Conservation (phyloP, 257 asterid genomes). For the Ballota nigra region DNA sequence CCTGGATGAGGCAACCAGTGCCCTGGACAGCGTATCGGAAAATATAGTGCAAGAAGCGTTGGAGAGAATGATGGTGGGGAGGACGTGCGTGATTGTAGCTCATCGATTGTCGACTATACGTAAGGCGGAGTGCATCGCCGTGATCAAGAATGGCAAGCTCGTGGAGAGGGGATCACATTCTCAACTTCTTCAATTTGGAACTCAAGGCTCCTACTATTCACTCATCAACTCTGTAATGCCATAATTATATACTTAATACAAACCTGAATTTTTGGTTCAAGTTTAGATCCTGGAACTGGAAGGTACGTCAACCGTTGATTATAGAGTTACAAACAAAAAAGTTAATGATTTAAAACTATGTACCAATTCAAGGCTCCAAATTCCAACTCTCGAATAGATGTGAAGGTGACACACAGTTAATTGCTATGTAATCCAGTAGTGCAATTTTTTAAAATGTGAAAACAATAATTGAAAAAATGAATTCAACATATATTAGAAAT, state of each 20-base stretch:
- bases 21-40: slow-evolving; percentile 61
- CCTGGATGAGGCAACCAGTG: slow-evolving; percentile 80
- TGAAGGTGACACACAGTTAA: too few relatives aligned
- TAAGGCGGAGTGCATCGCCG: slow-evolving; percentile 56
- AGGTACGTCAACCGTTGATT: too few relatives aligned
- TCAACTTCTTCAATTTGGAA: slow-evolving; percentile 42
- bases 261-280: too few relatives aligned
- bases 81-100: slow-evolving; percentile 67
- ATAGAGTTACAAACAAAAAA: too few relatives aligned
- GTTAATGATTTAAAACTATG: too few relatives aligned
- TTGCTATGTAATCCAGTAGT: too few relatives aligned
- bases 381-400: too few relatives aligned
- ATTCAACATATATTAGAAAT: too few relatives aligned
- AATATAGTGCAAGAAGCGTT: slow-evolving; percentile 62
- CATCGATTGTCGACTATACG: slow-evolving; percentile 68
- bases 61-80: slow-evolving; percentile 56
- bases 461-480: too few relatives aligned
- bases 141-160: slow-evolving; percentile 60
- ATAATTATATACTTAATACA: background rate
- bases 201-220: slow-evolving; percentile 51
- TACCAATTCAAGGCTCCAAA: too few relatives aligned
- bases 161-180: slow-evolving; percentile 71
- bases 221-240: slow-evolving; percentile 33
- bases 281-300: too few relatives aligned
- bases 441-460: too few relatives aligned